A percentile compares a stretch with the other conserved stretches of the same genome.
phyloP scores from a whole-genome alignment of 73 alveolate genomes.

The Stentor roeselii region DNA sequence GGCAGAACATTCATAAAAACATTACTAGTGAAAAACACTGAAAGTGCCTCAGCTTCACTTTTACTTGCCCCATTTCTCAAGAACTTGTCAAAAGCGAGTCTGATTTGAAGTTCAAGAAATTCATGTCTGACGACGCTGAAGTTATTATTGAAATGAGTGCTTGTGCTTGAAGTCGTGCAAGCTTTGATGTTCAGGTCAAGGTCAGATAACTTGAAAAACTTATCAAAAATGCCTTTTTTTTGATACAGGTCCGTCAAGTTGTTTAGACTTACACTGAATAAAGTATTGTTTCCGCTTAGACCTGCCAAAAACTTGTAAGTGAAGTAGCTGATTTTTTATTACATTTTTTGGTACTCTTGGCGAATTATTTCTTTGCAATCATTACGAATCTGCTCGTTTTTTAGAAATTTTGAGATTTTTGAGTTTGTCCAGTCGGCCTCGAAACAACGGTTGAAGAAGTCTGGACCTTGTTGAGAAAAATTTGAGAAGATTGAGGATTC shows the following conservation, averaged over 20 bases:
- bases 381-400: conserved; percentile 32
- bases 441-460: conserved; percentile 69
- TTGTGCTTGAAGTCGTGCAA: conserved; percentile 31
- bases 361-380: conserved; percentile 29
- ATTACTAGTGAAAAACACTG: background rate
- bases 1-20: background rate
- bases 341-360: conserved; percentile 6
- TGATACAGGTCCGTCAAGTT: conserved; percentile 22
- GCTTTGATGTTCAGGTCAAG: conserved; percentile 40
- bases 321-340: background rate
- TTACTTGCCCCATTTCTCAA: conserved; percentile 34
- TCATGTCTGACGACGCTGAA: conserved; percentile 47
- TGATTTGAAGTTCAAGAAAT: conserved; percentile 43
- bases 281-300: background rate
- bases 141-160: conserved; percentile 21
- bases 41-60: background rate
- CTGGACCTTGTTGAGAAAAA: conserved; percentile 59
- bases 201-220: conserved; percentile 36
- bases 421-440: conserved; percentile 71
- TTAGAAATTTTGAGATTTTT: conserved; percentile 39
- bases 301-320: conserved; percentile 27
- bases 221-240: conserved; percentile 25
- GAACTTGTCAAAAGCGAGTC: conserved; percentile 52
- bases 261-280: conserved; percentile 26
- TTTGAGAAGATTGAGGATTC: conserved; percentile 63